Evolutionary conservation across 2,329 filamentous ascomycete species (phyloP).

Genomic region (Aspergillus sp.): DNA sequence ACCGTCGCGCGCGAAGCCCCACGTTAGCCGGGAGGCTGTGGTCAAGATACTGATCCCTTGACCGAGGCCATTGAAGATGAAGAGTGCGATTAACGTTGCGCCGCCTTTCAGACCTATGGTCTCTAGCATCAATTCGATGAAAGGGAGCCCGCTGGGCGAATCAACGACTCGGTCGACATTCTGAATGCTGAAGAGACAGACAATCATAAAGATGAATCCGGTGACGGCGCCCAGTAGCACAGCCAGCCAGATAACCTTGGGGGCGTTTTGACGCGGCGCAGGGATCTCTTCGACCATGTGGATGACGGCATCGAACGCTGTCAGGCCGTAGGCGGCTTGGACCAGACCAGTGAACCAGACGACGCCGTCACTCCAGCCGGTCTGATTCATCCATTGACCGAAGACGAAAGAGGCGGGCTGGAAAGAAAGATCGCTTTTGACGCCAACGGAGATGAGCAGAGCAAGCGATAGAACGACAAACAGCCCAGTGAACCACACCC

Average conservation of each 20-base stretch:
- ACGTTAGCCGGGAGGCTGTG: constrained; percentile 53
- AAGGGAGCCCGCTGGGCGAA: constrained; percentile 44
- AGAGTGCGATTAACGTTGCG: constrained; percentile 53
- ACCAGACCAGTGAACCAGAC: constrained; percentile 60
- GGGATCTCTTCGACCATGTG: constrained; percentile 61
- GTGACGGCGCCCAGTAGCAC: constrained; percentile 51
- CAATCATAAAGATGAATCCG: constrained; percentile 54
- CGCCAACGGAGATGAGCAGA: constrained; percentile 54
- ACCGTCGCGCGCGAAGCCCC: constrained; percentile 57
- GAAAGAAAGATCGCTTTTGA: constrained; percentile 45
- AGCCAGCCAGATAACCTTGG: constrained; percentile 54
- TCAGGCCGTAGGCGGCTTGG: constrained; percentile 57
- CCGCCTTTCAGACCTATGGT: constrained; percentile 44
- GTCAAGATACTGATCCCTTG: constrained; percentile 55
- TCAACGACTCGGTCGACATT: constrained; percentile 44
- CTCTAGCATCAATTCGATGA: constrained; percentile 50
- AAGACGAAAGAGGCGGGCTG: constrained; percentile 56
- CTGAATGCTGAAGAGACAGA: constrained; percentile 54
- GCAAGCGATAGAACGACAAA: constrained; percentile 55
- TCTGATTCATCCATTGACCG: constrained; percentile 51
- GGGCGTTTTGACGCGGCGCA: constrained; percentile 51
- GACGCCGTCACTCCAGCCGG: constrained; percentile 56
- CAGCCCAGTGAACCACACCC: constrained; percentile 52
- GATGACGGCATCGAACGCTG: constrained; percentile 59
- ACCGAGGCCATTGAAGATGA: constrained; percentile 57